Evolutionary conservation across 352 stramenopile genomes (phyloP), one percentile per base, ranked within the genome.

Genomic region (Phytopythium cucurbitacearum): DNA sequence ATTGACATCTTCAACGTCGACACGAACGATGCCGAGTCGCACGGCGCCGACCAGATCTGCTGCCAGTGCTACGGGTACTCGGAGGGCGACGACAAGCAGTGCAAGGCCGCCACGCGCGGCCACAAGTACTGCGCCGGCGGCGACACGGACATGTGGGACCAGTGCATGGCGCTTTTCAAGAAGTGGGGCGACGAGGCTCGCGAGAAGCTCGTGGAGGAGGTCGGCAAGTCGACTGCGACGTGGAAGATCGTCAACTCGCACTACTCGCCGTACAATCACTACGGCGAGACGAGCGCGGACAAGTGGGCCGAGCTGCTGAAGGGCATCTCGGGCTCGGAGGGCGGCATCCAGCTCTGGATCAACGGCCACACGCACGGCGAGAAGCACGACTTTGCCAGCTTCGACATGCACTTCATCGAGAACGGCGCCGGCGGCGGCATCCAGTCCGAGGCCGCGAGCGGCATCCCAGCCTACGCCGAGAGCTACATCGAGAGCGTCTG

Each of bases 161-260:
- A 65, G 3, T 86, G 75, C 12, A 59, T 62, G 11, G 62, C 55
- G 10, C 65, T 75, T 45, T 73, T 86, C 12, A 74, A 48, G 1
- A 56, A 59, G 21, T 86, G 75, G 75, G 67, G 60, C 36, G 54
- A 81, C 7, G 73, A 79, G 28, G 82, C 75, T n/a, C 70, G 69
- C 7, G 67, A 11, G 34, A 58, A 78, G 38, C 48, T 85, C 12
- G 65, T 51, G 0, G 64, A 53, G n/a, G 76, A 82, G 46, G 57
- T 80, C 7, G 45, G 59, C 15, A 57, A 59, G 13, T 88, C 77
- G 1, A 85, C 60, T 3, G 77, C 77, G 4, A 85, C 76, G 36
- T 88, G 76, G 71, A 86, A 87, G 59, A 68, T 88, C 12, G 73
- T 88, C 0, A 88, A 88, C 71, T 77, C 65, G 32, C 75, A 88